Conservation (phyloP, 2,329 filamentous ascomycete species). For the Torrubiella hemipterigena region DNA sequence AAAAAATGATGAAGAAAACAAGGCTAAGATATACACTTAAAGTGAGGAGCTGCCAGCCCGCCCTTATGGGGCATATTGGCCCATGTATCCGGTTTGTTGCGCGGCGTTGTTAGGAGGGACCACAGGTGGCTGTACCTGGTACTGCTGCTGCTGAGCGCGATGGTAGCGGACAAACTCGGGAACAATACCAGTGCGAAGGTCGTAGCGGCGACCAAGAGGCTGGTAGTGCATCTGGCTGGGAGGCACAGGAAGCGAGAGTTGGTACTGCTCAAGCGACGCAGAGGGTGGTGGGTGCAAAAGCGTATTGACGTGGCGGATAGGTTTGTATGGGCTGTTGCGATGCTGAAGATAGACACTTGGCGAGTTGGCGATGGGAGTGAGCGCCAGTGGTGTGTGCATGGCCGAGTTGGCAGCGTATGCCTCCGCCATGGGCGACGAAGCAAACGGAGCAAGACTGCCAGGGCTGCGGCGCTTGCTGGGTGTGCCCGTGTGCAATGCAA, state of each 20-base stretch:
- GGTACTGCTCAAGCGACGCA: conserved; percentile 63
- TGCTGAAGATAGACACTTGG: conserved; percentile 81
- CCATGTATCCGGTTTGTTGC: no score
- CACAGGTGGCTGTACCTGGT: no score
- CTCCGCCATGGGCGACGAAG: conserved; percentile 58
- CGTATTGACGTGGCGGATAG: conserved; percentile 78
- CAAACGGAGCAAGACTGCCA: conserved; percentile 30
- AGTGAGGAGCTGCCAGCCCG: no score
- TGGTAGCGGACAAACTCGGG: conserved; percentile 43
- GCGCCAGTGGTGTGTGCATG: conserved; percentile 42
- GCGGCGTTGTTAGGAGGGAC: no score
- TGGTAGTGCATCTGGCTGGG: conserved; percentile 76
- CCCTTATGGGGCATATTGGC: no score
- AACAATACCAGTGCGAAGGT: conserved; percentile 58
- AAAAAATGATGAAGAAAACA: no score
- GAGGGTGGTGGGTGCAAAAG: conserved; percentile 82
- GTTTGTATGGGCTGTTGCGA: conserved; percentile 83
- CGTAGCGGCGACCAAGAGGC: conserved; percentile 57
- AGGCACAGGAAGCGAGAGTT: conserved; percentile 42
- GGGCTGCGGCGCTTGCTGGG: conserved; percentile 43
- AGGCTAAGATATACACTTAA: no score
- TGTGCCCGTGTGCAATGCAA: conserved; percentile 35
- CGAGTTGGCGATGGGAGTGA: conserved; percentile 63
- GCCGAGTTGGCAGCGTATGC: conserved; percentile 41
- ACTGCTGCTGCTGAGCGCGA: conserved; percentile 14